Base-by-base conservation (phyloP, 2,329 filamentous ascomycete genomes). In the Ceratocystis albifundus region DNA sequence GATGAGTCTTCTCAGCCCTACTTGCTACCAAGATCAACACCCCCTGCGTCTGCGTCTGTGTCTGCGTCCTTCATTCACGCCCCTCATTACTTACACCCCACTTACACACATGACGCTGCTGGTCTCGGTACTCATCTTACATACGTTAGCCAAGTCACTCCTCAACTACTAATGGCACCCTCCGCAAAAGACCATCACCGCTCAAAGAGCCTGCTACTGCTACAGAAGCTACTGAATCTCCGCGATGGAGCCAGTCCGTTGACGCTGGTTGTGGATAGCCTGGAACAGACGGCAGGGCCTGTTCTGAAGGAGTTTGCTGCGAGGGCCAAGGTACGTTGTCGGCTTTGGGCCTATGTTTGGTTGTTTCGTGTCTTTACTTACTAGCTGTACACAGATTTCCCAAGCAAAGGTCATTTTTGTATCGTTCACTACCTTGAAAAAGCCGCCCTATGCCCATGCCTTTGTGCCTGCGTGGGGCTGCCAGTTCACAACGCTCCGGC, bases 241-340 rank as follows among this genome's bases (percentile, higher is more conserved):
- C 83, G 90, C 69, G 88, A 94, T 74, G 85, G 84, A 66, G 85
- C 88, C 15, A 96, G 90, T 62, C 93, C 93, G 2, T 85, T 97
- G 72, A 96, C 92, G 0, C 79, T 97, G 30, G 76, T 96, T 2
- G 80, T 96, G 66, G 93, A 97, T 75, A 89, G 82, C 44, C 79
- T 96, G 36, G 90, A 96, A 76, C 91, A 96, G 76, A 85, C 86
- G 30, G 89, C 86, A 5, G 80, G 79, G 36, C 86, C 86, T 0
- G 76, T 96, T 3, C 70, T 93, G 1, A 77, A 79, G 20, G 91
- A 96, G 75, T 89, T 93, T 75, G 83, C 89, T 65, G 79, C 80
- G 61, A 82, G 92, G 71, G 90, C 88, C 65, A 89, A 87, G 78
- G 89, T 88, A 71, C 67, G 76, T 71, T 55, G 15, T 32, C 25